Conservation (phyloP, 2,329 filamentous ascomycete genomes). For the Ceratocystis variospora region DNA sequence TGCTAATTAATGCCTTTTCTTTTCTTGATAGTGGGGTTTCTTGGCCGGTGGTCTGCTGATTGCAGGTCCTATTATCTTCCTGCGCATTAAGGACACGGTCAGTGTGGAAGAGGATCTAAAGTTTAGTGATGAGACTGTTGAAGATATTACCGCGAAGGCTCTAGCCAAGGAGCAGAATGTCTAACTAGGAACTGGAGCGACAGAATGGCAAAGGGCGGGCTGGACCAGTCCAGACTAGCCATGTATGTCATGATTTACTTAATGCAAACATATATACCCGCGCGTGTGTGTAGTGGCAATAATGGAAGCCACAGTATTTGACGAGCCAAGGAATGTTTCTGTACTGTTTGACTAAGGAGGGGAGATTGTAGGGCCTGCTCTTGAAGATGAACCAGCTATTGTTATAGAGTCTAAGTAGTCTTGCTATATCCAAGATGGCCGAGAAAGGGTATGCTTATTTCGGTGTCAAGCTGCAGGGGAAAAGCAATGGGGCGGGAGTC, state of each 20-base stretch:
- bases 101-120: constrained; percentile 66
- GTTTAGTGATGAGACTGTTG: constrained; percentile 70
- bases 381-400: too few species aligned
- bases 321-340: too few species aligned
- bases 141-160: constrained; percentile 42
- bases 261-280: too few species aligned
- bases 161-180: not conserved
- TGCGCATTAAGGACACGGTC: constrained; percentile 72
- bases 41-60: constrained; percentile 60
- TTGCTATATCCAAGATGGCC: too few species aligned
- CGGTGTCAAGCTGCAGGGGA: too few species aligned
- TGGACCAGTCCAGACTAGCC: not conserved
- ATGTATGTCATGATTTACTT: not conserved
- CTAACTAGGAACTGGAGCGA: not conserved
- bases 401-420: too few species aligned
- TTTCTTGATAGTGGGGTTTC: constrained; percentile 53
- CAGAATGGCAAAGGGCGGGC: not conserved
- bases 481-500: too few species aligned
- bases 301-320: too few species aligned
- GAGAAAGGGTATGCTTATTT: too few species aligned
- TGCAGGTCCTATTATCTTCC: constrained; percentile 64
- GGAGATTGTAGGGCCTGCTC: too few species aligned
- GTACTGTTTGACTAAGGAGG: too few species aligned
- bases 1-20: constrained; percentile 25
- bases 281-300: too few species aligned